phyloP scores from a whole-genome alignment of 768 basidiomycete species.

The Coprinellus micaceus region DNA sequence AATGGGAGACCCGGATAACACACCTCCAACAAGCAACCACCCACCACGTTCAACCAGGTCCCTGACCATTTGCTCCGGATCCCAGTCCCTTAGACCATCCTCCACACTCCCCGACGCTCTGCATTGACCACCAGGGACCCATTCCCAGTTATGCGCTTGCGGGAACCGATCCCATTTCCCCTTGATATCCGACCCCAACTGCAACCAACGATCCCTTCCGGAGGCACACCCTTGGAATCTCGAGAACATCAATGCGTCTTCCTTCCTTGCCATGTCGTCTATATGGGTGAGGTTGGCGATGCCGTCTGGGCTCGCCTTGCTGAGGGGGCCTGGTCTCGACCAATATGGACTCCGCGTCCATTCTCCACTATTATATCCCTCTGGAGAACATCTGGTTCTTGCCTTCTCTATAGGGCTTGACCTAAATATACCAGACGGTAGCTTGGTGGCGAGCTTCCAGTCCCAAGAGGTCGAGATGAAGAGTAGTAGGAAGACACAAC shows the following conservation, averaged over 20 bases:
- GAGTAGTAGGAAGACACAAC: no score
- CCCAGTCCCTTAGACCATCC: conserved; percentile 32
- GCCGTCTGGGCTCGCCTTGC: conserved; percentile 8
- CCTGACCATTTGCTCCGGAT: conserved; percentile 42
- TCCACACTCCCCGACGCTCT: no score
- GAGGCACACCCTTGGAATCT: conserved; percentile 62
- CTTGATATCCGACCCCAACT: conserved; percentile 50
- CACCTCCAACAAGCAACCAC: conserved; percentile 65
- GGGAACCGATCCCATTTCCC: conserved; percentile 53
- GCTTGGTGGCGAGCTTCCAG: no score
- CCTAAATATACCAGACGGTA: no score
- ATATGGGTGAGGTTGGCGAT: neutral
- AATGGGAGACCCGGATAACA: neutral
- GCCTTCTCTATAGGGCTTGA: neutral
- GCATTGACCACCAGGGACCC: conserved; percentile 49
- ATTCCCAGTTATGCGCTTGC: conserved; percentile 45
- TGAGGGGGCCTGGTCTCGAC: conserved; percentile 16
- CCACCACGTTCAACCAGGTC: conserved; percentile 67
- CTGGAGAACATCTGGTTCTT: neutral
- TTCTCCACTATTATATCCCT: conserved; percentile 7
- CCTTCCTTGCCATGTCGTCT: conserved; percentile 30
- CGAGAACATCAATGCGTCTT: conserved; percentile 47
- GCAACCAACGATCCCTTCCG: conserved; percentile 60
- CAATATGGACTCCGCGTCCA: conserved; percentile 32
- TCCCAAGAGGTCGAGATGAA: no score